Evolutionary conservation across 2,329 filamentous ascomycete genomes (phyloP), one percentile per base, ranked within the genome.

Genomic region (Penicillium sp.): DNA sequence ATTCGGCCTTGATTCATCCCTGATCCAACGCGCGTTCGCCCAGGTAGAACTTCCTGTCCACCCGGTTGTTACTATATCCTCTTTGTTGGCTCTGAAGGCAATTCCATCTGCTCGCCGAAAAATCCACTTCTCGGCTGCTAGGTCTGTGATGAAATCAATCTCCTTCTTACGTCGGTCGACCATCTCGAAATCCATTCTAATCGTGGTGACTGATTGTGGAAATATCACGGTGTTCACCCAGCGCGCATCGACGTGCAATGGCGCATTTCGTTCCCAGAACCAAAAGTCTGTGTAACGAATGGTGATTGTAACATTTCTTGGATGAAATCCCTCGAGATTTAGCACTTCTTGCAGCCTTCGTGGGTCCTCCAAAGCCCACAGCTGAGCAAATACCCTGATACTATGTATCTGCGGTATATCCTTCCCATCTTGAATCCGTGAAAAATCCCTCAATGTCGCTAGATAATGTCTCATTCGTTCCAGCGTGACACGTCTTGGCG

Each of bases 251-350:
- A 80, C 71, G 4, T 61, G 57, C 5, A 81, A 64, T 2, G 66
- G 67, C 3, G 62, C 43, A 51, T 78, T 69, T 0, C 49, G 0
- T 60, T 79, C 75, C 77, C 77, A 79, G 18, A 50, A 66, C 75
- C 76, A 80, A 69, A 77, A 81, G 59, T 81, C 79, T 2, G 77
- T 71, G 57, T 81, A 79, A 0, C 79, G 73, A 7, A 82, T 71
- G 0, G 78, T 81, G 11, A 82, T 62, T 0, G 72, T 77, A 1
- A 81, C 51, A 1, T 58, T 62, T 1, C 64, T 66, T 0, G 77
- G 76, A 6, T 63, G 57, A 30, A 79, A 69, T 12, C 64, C 54
- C 0, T 59, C 61, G 43, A 64, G 65, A 0, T 21, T 16, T 0
- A 78, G 60, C 0, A 78, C 51, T 0, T 20, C 1, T 6, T 60